A percentile compares a stretch with the other conserved stretches of the same genome.
These are phyloP conservation scores for Calycina herbarum DNA, from an alignment of 2,329 filamentous ascomycete genomes.

Conservation along the genomic window DNA sequence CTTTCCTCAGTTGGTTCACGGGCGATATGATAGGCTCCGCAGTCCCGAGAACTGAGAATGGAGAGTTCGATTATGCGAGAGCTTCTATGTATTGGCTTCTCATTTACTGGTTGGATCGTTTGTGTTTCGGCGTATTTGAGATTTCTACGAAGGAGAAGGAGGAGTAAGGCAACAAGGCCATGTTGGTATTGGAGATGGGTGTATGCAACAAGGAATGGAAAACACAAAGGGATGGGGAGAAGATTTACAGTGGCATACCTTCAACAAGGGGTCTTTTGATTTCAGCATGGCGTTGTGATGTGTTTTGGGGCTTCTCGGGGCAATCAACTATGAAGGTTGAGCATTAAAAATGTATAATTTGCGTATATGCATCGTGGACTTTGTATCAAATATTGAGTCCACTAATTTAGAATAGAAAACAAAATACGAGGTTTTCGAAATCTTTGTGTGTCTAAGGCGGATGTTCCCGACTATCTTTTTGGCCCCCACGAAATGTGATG, in stretches of 20 bases:
- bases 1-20: constrained; percentile 71
- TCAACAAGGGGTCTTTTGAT: neutral
- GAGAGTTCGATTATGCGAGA: constrained; percentile 73
- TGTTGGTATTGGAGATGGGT: too few relatives aligned
- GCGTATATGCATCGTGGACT: neutral
- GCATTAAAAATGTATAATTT: constrained; percentile 1
- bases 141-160: constrained; percentile 4
- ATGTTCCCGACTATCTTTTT: too few relatives aligned
- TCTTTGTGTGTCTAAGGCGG: neutral
- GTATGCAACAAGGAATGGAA: neutral
- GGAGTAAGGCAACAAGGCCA: neutral
- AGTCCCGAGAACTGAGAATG: constrained; percentile 70
- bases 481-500: too few relatives aligned
- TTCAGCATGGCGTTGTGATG: constrained; percentile 4
- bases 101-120: constrained; percentile 60
- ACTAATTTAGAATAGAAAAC: neutral
- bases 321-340: neutral
- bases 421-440: neutral
- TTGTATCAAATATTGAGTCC: neutral
- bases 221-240: neutral
- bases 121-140: constrained; percentile 10
- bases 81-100: constrained; percentile 69
- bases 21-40: constrained; percentile 71
- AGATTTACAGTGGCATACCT: neutral
- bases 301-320: neutral